These are phyloP conservation scores for Hippophae gyantsensis DNA, from an alignment of 306 rosid genomes.

Conservation along the genomic window DNA sequence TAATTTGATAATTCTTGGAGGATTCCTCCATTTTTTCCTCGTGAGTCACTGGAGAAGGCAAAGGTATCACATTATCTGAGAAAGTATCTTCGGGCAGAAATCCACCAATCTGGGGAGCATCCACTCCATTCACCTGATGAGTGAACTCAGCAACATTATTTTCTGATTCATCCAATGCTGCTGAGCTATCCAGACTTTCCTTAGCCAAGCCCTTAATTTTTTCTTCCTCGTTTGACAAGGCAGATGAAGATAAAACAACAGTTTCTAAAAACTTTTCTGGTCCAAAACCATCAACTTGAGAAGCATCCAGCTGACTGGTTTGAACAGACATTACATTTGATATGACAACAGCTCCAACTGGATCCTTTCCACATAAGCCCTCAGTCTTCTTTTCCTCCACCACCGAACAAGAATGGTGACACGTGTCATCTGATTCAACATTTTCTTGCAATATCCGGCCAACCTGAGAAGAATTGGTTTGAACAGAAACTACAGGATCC, in stretches of 20 bases:
- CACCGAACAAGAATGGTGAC: slow-evolving; percentile 4
- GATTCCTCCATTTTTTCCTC: slow-evolving; percentile 11
- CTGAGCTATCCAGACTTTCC: slow-evolving; percentile 10
- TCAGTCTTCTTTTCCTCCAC: slow-evolving; percentile 7
- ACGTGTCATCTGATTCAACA: neutral
- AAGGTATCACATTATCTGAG: slow-evolving; percentile 1
- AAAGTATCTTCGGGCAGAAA: neutral
- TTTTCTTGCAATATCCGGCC: slow-evolving; percentile 10
- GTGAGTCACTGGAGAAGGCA: neutral
- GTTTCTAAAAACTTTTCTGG: slow-evolving; percentile 4
- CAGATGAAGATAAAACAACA: slow-evolving; percentile 1
- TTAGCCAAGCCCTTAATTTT: slow-evolving; percentile 5
- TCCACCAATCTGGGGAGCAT: slow-evolving; percentile 8
- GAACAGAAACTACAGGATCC: slow-evolving; percentile 7
- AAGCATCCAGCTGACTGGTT: slow-evolving; percentile 14
- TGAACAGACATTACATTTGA: neutral
- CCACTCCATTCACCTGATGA: slow-evolving; percentile 7
- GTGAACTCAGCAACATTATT: slow-evolving; percentile 1
- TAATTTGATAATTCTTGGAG: slow-evolving; percentile 8
- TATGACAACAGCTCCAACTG: neutral
- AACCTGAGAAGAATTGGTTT: slow-evolving; percentile 9
- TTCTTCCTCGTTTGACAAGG: slow-evolving; percentile 3
- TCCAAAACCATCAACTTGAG: neutral
- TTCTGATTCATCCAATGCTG: slow-evolving; percentile 12
- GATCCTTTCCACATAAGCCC: slow-evolving; percentile 1